Conservation (phyloP, 257 asterid species). For the Nicotiana noctiflora region DNA sequence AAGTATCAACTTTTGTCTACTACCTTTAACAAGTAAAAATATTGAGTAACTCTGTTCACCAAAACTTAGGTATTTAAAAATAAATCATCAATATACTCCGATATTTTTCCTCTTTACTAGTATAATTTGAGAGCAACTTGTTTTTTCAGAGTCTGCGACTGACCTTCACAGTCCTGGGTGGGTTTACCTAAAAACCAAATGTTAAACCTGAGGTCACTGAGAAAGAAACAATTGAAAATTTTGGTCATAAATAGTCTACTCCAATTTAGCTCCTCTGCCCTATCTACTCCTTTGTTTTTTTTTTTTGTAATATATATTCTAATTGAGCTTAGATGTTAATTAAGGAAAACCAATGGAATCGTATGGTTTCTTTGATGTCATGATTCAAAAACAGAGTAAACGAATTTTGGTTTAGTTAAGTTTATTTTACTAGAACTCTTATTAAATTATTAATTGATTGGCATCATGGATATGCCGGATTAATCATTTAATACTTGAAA, state of each 20-base stretch:
- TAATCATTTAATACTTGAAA: not conserved
- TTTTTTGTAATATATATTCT: not conserved
- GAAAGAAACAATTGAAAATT: no score
- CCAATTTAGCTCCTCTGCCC: not conserved
- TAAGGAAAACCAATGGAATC: not conserved
- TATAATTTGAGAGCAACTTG: not conserved
- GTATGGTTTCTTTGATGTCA: not conserved
- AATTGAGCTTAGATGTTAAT: not conserved
- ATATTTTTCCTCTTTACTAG: no score
- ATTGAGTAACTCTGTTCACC: not conserved
- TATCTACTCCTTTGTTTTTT: not conserved
- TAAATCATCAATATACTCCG: no score
- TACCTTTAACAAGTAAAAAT: not conserved
- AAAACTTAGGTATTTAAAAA: not conserved
- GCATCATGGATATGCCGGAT: not conserved
- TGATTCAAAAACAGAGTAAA: not conserved
- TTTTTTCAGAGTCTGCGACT: not conserved
- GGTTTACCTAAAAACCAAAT: no score
- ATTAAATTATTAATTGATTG: not conserved
- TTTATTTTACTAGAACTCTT: not conserved
- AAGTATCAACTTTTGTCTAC: no score
- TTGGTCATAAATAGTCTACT: not conserved
- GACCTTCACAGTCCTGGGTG: no score
- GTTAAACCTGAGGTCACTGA: no score
- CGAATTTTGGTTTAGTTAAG: not conserved